phyloP scores from a whole-genome alignment of 768 basidiomycete species.

The Tulasnella sp. region DNA sequence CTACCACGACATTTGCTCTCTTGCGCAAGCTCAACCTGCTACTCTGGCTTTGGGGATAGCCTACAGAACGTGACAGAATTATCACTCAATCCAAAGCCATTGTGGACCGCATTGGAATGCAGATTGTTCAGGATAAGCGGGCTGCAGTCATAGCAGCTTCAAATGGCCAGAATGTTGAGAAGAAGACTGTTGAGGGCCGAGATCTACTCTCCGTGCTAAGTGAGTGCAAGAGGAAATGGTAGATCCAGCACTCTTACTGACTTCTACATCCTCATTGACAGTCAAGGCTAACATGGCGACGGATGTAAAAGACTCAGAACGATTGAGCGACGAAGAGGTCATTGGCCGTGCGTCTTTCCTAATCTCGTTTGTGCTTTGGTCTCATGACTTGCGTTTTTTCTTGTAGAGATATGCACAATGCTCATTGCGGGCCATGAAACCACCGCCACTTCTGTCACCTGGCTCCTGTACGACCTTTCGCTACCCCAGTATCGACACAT shows the following conservation, averaged over 20 bases:
- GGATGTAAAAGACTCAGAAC: slow-evolving; percentile 43
- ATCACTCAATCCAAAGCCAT: slow-evolving; percentile 3
- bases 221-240: neutral
- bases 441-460: slow-evolving; percentile 54
- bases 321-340: slow-evolving; percentile 45
- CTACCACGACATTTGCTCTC: neutral
- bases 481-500: slow-evolving; percentile 47
- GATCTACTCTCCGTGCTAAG: slow-evolving; percentile 24
- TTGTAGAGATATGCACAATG: slow-evolving; percentile 63
- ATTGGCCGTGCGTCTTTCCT: slow-evolving; percentile 39
- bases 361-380: neutral
- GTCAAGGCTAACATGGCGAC: slow-evolving; percentile 47
- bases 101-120: slow-evolving; percentile 16
- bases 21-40: neutral
- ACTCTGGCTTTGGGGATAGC: neutral
- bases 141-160: neutral
- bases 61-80: neutral
- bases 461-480: slow-evolving; percentile 63
- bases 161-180: neutral
- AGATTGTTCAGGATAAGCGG: slow-evolving; percentile 21
- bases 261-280: neutral
- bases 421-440: slow-evolving; percentile 65
- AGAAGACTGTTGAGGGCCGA: slow-evolving; percentile 11
- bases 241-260: too few relatives aligned
- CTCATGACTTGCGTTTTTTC: neutral